Percentiles rank a stretch among this genome's conserved stretches.
Conservation (phyloP, 78 protist genomes). For the Dictyostelium brefeldianum region DNA sequence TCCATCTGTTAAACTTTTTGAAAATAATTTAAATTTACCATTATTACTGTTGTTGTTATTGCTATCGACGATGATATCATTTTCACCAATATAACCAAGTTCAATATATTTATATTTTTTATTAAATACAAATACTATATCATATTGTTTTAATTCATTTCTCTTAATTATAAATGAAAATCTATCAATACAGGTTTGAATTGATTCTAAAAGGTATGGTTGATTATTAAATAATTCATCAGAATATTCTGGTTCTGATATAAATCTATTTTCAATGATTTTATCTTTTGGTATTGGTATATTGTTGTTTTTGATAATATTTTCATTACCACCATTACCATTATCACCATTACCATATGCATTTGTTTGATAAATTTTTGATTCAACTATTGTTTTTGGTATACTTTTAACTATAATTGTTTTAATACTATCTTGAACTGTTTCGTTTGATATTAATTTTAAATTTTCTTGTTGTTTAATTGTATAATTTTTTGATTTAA, state of each 20-base stretch:
- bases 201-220: not conserved
- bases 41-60: not conserved
- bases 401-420: too few species aligned
- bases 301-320: not conserved
- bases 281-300: not conserved
- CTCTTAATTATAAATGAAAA: constrained; percentile 6
- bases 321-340: too few species aligned
- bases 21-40: not conserved
- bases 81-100: not conserved
- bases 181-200: constrained; percentile 17
- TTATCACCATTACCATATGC: too few species aligned
- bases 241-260: too few species aligned
- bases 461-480: too few species aligned
- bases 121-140: not conserved
- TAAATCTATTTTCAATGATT: not conserved
- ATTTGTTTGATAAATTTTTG: too few species aligned
- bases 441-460: too few species aligned
- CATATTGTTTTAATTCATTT: not conserved
- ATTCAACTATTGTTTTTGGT: too few species aligned
- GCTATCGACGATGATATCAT: not conserved
- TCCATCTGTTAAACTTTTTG: not conserved
- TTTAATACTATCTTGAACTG: too few species aligned
- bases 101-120: not conserved
- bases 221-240: too few species aligned
- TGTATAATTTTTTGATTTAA: too few species aligned